phyloP scores from a whole-genome alignment of 768 basidiomycete species.

The Chalciporus sphaerocephalus region DNA sequence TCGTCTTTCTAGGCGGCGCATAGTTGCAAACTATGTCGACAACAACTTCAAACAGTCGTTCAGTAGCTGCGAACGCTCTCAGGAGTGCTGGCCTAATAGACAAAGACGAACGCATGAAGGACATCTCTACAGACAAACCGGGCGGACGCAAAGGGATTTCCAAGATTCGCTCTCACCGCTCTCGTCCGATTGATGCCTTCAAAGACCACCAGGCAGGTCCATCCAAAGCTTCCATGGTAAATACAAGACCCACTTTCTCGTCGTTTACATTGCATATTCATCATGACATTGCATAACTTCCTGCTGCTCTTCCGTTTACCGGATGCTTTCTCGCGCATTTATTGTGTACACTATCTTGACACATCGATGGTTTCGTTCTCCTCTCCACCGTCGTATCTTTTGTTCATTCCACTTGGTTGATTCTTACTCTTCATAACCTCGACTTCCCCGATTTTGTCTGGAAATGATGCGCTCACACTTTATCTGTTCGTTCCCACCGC shows the following conservation, averaged over 20 bases:
- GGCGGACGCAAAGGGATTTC: conserved; percentile 68
- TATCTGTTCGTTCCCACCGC: conserved; percentile 28
- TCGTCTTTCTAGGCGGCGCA: not conserved
- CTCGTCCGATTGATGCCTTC: conserved; percentile 54
- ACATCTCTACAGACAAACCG: conserved; percentile 56
- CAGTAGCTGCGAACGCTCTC: conserved; percentile 58
- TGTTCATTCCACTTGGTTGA: conserved; percentile 1
- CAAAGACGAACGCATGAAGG: conserved; percentile 71
- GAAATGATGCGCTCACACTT: conserved; percentile 38
- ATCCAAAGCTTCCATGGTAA: conserved; percentile 60
- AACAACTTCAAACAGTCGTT: conserved; percentile 52
- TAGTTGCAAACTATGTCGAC: conserved; percentile 45
- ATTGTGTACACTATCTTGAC: conserved; percentile 15
- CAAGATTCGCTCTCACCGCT: conserved; percentile 58
- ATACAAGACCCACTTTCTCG: conserved; percentile 41
- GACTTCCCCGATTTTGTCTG: conserved; percentile 5
- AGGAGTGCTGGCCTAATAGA: conserved; percentile 74
- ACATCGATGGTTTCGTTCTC: conserved; percentile 11
- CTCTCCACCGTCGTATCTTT: conserved; percentile 12
- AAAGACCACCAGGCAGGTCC: conserved; percentile 46
- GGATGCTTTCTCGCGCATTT: conserved; percentile 12
- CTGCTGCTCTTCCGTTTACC: conserved; percentile 12
- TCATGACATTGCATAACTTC: conserved; percentile 25
- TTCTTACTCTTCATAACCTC: conserved; percentile 10
- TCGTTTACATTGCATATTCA: conserved; percentile 25